These are phyloP conservation scores for Ustilago xerochloae DNA, from an alignment of 1,284 basidiomycete species.

Conservation along the genomic window DNA sequence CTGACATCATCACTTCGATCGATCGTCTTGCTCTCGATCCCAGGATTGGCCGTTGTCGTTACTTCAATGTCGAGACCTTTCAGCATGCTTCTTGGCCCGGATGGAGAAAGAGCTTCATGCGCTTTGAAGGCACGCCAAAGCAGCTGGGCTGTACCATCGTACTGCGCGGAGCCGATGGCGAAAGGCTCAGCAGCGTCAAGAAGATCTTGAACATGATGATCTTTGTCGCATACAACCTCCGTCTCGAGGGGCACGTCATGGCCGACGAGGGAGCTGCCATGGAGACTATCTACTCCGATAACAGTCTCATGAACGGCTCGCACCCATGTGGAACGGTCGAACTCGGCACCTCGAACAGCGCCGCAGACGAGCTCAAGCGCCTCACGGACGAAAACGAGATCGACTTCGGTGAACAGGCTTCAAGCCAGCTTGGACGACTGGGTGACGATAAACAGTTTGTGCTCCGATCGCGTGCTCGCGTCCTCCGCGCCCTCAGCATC, in stretches of 20 bases:
- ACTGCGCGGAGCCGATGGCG: constrained; percentile 85
- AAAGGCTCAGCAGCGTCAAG: constrained; percentile 85
- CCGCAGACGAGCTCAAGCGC: constrained; percentile 36
- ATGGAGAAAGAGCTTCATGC: constrained; percentile 92
- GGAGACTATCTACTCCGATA: constrained; percentile 51
- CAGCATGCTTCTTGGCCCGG: constrained; percentile 92
- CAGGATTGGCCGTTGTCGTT: constrained; percentile 86
- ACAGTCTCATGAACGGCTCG: constrained; percentile 28
- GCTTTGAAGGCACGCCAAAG: constrained; percentile 85
- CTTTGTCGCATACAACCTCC: constrained; percentile 88
- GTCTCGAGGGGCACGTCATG: constrained; percentile 93
- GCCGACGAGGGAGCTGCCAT: constrained; percentile 77
- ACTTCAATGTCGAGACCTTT: constrained; percentile 90
- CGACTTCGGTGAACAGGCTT: constrained; percentile 14
- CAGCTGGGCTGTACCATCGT: constrained; percentile 95
- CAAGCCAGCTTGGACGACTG: constrained; percentile 21
- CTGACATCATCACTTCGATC: constrained; percentile 93
- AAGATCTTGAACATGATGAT: constrained; percentile 90
- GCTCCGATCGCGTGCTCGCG: constrained; percentile 31
- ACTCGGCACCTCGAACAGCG: constrained; percentile 17
- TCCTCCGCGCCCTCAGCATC: constrained; percentile 48
- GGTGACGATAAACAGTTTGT: constrained; percentile 33
- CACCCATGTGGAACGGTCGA: constrained; percentile 35
- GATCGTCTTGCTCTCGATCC: constrained; percentile 92
- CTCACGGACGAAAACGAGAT: constrained; percentile 9